Evolutionary conservation across 139 green algal species (phyloP), one percentile per base, ranked within the genome.

Genomic region (Coelastrella sp.): DNA sequence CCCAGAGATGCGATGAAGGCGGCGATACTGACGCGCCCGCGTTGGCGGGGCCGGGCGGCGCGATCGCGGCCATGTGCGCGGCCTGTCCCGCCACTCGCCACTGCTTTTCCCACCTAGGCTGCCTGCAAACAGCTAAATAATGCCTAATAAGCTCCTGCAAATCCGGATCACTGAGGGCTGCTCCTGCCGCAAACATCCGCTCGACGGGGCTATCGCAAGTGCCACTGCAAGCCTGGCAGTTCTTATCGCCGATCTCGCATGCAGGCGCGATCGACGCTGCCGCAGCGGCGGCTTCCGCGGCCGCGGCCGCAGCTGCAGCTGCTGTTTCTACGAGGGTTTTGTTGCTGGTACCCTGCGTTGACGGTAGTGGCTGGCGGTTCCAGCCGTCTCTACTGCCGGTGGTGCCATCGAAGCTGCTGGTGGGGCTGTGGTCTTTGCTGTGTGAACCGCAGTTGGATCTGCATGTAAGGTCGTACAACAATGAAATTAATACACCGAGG

Each of bases 151-250:
- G 47, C 54, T 79, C 19, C 47, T 79, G 65, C 17, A 88, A 47
- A n/a, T 78, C 83, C 7, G 83, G 83, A 8, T 88, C 83, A 4
- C 13, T 80, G 5, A 88, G 66, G 11, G 4, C 54, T 5, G 47
- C 66, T 0, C 66, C 83, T 13, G 83, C 57, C 14, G 83, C 83
- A 80, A 88, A 88, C 54, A 66, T 66, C 4, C 83, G 47, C 4
- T 88, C 83, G 13, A 88, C 83, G 11, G 83, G 83, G 5, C 47
- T 88, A n/a, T 66, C 83, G 66, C 83, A 88, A 17, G 22, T 78
- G 47, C 66, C 66, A 47, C 66, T 80, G 66, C 83, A 88, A 7
- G 20, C 32, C 47, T 56, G 32, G 47, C 83, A 88, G 66, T 56
- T 20, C 10, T 5, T 66, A 13, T 88, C 83, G 20, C 73, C 19